Conservation (phyloP, 306 rosid species). For the Begonia peltatifolia region DNA sequence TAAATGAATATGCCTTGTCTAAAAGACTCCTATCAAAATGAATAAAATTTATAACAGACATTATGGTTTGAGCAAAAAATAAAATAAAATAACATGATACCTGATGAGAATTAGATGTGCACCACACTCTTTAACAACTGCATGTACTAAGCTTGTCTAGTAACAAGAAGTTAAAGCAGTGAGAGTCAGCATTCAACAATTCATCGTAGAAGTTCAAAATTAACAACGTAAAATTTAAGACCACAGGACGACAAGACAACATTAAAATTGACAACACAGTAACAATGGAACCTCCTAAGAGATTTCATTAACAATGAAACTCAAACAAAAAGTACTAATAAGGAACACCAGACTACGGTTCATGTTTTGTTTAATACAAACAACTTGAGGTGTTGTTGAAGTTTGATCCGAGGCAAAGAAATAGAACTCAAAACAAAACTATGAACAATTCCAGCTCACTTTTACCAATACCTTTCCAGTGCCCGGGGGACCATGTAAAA, state of each 20-base stretch:
- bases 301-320: too few relatives aligned
- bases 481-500: slow-evolving; percentile 86
- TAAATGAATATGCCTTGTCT: too few relatives aligned
- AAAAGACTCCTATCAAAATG: not conserved
- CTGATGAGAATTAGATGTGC: slow-evolving; percentile 65
- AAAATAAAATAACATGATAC: slow-evolving; percentile 15
- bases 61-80: not conserved
- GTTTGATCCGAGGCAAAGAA: too few relatives aligned
- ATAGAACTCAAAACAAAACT: too few relatives aligned
- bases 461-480: slow-evolving; percentile 62
- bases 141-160: slow-evolving; percentile 85
- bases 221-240: not conserved
- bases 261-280: too few relatives aligned
- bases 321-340: too few relatives aligned
- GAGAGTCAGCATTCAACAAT: not conserved
- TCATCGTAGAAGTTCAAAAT: not conserved
- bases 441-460: not conserved
- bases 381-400: too few relatives aligned
- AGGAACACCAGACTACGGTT: too few relatives aligned
- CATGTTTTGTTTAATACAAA: too few relatives aligned
- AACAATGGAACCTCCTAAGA: too few relatives aligned
- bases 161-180: slow-evolving; percentile 7
- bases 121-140: slow-evolving; percentile 66
- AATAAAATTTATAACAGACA: too few relatives aligned
- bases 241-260: not conserved